A percentile compares a stretch with the other conserved stretches of the same genome.
Evolutionary conservation across 1,284 basidiomycete genomes (phyloP).

Genomic region (Leccinum insolens): DNA sequence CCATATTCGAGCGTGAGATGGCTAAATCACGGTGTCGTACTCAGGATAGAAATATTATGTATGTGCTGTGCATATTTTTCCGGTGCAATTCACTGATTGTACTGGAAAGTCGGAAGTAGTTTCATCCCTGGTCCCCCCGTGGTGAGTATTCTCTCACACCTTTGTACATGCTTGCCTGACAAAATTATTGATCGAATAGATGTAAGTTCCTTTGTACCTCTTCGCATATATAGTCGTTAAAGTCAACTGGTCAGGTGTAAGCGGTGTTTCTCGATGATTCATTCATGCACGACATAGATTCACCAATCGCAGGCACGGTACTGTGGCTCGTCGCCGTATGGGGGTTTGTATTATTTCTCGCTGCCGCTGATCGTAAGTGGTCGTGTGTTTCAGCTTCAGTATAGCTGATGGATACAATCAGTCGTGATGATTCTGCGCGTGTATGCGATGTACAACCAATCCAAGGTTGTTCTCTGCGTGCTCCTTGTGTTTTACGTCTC

Average conservation of each 20-base stretch:
- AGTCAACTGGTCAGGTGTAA: conserved; percentile 22
- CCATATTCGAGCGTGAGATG: neutral
- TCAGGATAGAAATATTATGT: conserved; percentile 19
- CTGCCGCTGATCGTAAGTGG: conserved; percentile 24
- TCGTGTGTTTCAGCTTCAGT: neutral
- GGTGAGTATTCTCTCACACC: conserved; percentile 4
- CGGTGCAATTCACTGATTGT: neutral
- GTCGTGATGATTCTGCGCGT: conserved; percentile 31
- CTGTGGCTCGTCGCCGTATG: conserved; percentile 3
- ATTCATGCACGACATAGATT: neutral
- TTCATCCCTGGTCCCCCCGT: conserved; percentile 23
- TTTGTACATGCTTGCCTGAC: neutral
- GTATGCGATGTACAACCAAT: conserved; percentile 28
- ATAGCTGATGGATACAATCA: conserved; percentile 4
- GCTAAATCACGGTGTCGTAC: neutral
- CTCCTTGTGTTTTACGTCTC: conserved; percentile 19
- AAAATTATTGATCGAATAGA: conserved; percentile 6
- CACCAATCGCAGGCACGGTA: conserved; percentile 13
- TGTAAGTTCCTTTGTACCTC: conserved; percentile 11
- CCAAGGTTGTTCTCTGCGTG: conserved; percentile 17
- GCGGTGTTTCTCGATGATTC: neutral
- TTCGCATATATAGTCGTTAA: neutral
- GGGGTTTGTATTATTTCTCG: conserved; percentile 22
- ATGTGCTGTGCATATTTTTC: neutral
- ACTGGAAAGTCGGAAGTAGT: conserved; percentile 15